Evolutionary conservation across 768 basidiomycete species (phyloP), one percentile per base, ranked within the genome.

Genomic region (Leccinum rimulosum): DNA sequence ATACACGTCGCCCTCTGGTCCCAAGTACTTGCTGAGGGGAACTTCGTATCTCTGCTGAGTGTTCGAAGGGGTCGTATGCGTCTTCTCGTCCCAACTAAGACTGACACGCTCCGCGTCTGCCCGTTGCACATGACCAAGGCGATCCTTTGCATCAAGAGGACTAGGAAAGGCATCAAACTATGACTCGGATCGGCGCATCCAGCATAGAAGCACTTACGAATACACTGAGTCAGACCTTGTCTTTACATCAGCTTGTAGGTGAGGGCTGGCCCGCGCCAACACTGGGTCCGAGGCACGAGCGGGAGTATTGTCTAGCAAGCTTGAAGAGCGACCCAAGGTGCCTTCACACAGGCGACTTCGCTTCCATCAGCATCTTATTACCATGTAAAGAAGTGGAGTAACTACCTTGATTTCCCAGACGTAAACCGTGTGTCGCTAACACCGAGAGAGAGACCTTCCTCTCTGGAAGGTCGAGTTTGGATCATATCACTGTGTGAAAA

Each of bases 1-100:
- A 7, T 50, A 30, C 10, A 3, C n/a, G 8, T 56, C 31, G 12
- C 11, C 25, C 8, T 54, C 35, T 1, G 49, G n/a, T 28, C 31
- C 30, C 51, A 69, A 28, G 25, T 64, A 60, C 30, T 50, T 36
- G 59, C 54, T 64, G 14, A 62, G 54, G 58, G 68, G 68, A 0
- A 68, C 69, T 45, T 55, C 56, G 50, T 69, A 69, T 47, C 55
- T 55, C 6, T 14, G 55, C 17, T 19, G 33, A 4, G 47, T 2
- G 12, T 17, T 49, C 28, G 60, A 28, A 6, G 17, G 17, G 17
- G 19, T 43, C 25, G 35, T 28, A 19, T 48, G 57, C 8, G 25
- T 30, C 27, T 27, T 38, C 17, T 55, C 60, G 43, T 56, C 50
- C 61, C 58, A 68, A 2, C 50, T 5, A 22, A 48, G 14, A 25